Conservation (phyloP, 306 rosid species). For the Heteromeles arbutifolia region DNA sequence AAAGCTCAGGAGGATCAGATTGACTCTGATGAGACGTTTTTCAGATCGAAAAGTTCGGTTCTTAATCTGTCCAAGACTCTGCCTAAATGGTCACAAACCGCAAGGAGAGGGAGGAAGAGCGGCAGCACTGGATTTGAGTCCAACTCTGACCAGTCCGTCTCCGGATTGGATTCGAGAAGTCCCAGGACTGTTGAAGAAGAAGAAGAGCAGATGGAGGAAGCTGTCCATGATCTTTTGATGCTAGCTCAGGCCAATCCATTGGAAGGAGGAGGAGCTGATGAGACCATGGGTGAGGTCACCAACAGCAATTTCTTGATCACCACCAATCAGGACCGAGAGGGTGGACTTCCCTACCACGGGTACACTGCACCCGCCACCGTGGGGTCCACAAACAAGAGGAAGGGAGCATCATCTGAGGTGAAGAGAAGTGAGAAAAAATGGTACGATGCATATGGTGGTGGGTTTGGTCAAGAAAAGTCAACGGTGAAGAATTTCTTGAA, state of each 20-base stretch:
- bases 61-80: constrained; percentile 4
- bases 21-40: not conserved
- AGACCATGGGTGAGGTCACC: not conserved
- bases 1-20: not conserved
- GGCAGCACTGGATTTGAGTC: not conserved
- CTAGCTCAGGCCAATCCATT: constrained; percentile 24
- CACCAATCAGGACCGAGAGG: not conserved
- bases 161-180: not conserved
- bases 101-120: constrained; percentile 32
- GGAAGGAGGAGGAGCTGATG: constrained; percentile 3
- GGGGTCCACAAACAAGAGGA: not conserved
- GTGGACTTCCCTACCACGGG: not conserved
- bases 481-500: not conserved
- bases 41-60: not conserved
- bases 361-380: not conserved
- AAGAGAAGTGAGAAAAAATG: not conserved
- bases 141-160: not conserved
- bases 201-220: constrained; percentile 25
- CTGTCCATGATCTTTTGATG: constrained; percentile 30
- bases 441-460: not conserved
- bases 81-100: constrained; percentile 16
- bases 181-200: not conserved
- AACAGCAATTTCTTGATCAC: constrained; percentile 12
- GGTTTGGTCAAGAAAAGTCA: not conserved
- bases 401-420: not conserved